These are phyloP conservation scores for Vigna angularis DNA, from an alignment of 306 rosid species.

Conservation along the genomic window DNA sequence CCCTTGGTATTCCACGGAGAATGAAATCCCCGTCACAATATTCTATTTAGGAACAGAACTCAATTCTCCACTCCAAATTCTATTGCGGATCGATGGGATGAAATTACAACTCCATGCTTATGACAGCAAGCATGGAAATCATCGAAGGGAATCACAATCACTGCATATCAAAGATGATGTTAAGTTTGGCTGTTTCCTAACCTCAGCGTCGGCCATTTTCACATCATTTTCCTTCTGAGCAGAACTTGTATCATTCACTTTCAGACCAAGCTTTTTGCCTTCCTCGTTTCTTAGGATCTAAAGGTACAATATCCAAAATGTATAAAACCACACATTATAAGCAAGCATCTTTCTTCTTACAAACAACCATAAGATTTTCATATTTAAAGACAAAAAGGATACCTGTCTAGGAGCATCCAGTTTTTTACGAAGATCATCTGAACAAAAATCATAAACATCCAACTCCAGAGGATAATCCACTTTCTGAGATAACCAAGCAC, in stretches of 20 bases:
- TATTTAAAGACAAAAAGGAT: constrained; percentile 37
- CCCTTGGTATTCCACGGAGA: no score
- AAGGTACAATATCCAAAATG: constrained; percentile 32
- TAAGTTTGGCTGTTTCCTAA: constrained; percentile 47
- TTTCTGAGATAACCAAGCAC: constrained; percentile 70
- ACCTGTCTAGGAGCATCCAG: constrained; percentile 94
- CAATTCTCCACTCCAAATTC: not conserved
- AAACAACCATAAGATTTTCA: constrained; percentile 33
- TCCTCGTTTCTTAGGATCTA: constrained; percentile 87
- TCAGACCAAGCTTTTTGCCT: constrained; percentile 86
- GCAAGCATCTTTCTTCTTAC: not conserved
- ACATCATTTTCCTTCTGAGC: constrained; percentile 67
- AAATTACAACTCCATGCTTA: not conserved
- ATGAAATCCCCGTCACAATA: not conserved
- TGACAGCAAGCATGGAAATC: constrained; percentile 7
- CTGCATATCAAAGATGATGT: constrained; percentile 14
- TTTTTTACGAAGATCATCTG: constrained; percentile 82
- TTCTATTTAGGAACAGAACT: not conserved
- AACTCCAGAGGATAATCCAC: constrained; percentile 95
- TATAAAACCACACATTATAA: constrained; percentile 22
- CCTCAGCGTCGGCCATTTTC: constrained; percentile 86
- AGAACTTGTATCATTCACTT: constrained; percentile 70
- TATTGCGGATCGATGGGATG: not conserved
- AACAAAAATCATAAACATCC: constrained; percentile 93
- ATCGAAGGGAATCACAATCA: constrained; percentile 20